Conservation (phyloP, 371 early-diverging fungal species). For the Rhizopus delemar region DNA sequence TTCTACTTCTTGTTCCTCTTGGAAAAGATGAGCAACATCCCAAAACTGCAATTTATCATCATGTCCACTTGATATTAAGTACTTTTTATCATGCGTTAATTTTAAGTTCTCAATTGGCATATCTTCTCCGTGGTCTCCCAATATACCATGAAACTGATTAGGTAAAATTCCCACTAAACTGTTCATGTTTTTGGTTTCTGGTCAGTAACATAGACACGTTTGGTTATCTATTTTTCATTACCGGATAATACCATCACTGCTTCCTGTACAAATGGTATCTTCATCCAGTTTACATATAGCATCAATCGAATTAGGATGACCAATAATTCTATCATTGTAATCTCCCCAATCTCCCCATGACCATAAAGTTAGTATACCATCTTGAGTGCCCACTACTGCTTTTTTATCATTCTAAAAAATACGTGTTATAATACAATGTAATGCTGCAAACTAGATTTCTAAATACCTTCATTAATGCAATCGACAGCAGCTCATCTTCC, state of each 20-base stretch:
- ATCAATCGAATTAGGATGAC: conserved; percentile 88
- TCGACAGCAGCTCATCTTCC: conserved; percentile 87
- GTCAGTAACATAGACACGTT: not conserved
- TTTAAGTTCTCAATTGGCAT: conserved; percentile 82
- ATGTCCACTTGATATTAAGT: conserved; percentile 79
- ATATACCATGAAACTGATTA: conserved; percentile 78
- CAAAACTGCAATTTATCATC: conserved; percentile 84
- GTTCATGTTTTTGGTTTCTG: conserved; percentile 34
- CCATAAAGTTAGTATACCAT: conserved; percentile 75
- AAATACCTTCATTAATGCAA: conserved; percentile 66
- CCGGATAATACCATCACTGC: conserved; percentile 72
- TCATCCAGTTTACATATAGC: conserved; percentile 79
- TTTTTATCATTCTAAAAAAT: conserved; percentile 61
- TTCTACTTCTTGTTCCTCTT: conserved; percentile 26
- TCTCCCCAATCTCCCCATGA: conserved; percentile 83
- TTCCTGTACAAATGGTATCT: conserved; percentile 79
- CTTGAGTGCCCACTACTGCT: conserved; percentile 84
- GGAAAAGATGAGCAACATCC: conserved; percentile 64
- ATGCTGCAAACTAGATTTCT: too few species aligned
- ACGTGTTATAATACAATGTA: not conserved
- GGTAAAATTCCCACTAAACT: conserved; percentile 82
- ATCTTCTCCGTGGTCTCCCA: conserved; percentile 80
- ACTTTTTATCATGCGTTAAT: conserved; percentile 58
- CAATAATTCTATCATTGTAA: conserved; percentile 74
- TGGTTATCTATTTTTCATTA: not conserved